Conservation (phyloP, 345 rosid species). For the Salix caprea region DNA sequence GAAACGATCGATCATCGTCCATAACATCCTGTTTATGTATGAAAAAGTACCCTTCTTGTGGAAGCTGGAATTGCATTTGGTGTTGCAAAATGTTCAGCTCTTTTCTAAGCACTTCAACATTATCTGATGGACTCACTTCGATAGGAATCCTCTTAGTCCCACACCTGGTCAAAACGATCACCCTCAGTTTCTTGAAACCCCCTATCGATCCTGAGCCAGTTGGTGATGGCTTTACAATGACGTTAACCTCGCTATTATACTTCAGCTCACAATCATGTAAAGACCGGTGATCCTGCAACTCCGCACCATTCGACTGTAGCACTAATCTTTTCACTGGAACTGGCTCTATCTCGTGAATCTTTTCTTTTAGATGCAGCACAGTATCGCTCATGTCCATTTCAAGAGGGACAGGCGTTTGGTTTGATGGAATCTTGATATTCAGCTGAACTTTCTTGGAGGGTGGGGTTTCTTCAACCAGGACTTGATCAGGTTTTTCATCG, state of each 20-base stretch:
- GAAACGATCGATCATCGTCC: constrained; percentile 75
- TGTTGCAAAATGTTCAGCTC: constrained; percentile 61
- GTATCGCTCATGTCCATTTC: constrained; percentile 35
- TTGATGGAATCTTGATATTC: constrained; percentile 33
- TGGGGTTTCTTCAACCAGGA: constrained; percentile 27
- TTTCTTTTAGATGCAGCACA: constrained; percentile 36
- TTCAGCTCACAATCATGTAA: constrained; percentile 28
- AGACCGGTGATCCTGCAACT: constrained; percentile 30
- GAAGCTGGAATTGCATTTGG: constrained; percentile 46
- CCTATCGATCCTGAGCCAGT: constrained; percentile 16
- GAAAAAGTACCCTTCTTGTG: constrained; percentile 75
- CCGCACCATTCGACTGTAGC: constrained; percentile 28
- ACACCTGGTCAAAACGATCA: constrained; percentile 54
- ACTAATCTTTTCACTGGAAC: constrained; percentile 25
- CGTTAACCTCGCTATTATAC: constrained; percentile 33
- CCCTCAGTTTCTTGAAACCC: constrained; percentile 43
- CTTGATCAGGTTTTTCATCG: constrained; percentile 1
- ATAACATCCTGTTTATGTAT: constrained; percentile 62
- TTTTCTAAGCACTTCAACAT: constrained; percentile 61
- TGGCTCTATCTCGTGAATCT: constrained; percentile 36
- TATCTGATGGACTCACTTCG: constrained; percentile 58
- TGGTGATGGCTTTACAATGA: constrained; percentile 29
- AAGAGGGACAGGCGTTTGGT: constrained; percentile 3
- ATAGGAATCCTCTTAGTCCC: constrained; percentile 62
- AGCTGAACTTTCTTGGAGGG: constrained; percentile 34